Evolutionary conservation across 2,329 filamentous ascomycete species (phyloP), one percentile per base, ranked within the genome.

Genomic region (Trichoderma sp.): DNA sequence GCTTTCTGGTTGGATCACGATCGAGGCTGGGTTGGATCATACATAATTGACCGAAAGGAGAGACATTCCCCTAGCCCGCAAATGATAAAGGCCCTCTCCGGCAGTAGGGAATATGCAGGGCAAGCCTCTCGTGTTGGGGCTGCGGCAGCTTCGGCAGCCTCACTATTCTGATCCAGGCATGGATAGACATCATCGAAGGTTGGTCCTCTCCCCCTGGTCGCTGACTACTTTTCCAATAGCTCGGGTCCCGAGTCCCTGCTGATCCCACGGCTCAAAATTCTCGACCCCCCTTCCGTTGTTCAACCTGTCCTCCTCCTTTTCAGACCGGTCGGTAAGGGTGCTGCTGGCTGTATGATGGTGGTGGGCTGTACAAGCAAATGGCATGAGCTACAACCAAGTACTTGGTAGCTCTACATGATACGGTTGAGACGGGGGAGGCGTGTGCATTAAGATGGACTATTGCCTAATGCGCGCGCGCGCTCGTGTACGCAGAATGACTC

Each of bases 91-190:
- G 28, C 26, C 34, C 15, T 59, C n/a, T 30, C 61, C 53, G 36
- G 66, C 66, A 62, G 66, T 50, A 47, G 66, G 50, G 36, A 36
- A 9, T 34, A 61, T 61, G 66, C 66, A 68, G 66, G 66, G 66
- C 36, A 11, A 34, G 63, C 6, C 20, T 59, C 57, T 66, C 39
- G 28, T n/a, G 28, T 55, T 55, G 23, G 62, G 39, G 66, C 36
- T 47, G 36, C 57, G 66, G 66, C 66, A 61, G 66, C 36, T 53
- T 68, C 66, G 57, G 63, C 66, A 68, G 66, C 66, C 66, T 68
- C 66, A 36, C 28, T 36, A 50, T 61, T 11, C 66, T 53, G 66
- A 34, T 62, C 57, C 57, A 50, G 66, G 66, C 55, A 43, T 68
- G 20, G 57, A 50, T 36, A 20, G 6, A 36, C 36, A 62, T 50